Evolutionary conservation across 345 rosid species (phyloP).

Genomic region (Hibiscus trionum): DNA sequence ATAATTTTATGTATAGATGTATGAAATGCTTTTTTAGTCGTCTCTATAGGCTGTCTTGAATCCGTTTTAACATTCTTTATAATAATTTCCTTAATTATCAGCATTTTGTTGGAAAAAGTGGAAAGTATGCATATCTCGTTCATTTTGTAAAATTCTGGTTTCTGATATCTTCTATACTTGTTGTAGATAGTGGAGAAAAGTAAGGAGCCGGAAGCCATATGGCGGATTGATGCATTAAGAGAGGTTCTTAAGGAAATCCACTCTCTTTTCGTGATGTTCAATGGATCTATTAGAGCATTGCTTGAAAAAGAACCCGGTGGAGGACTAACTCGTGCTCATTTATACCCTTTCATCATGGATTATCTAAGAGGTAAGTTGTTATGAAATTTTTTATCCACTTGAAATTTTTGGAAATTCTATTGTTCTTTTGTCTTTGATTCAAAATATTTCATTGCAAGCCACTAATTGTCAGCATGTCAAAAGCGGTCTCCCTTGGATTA

Average conservation of each 20-base stretch:
- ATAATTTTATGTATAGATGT: not conserved
- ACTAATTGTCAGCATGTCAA: conserved; percentile 93
- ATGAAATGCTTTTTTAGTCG: not conserved
- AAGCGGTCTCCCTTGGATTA: conserved; percentile 64
- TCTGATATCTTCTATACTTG: conserved; percentile 10
- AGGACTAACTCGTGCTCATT: conserved; percentile 62
- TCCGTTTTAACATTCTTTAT: not conserved
- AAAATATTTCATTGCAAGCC: conserved; percentile 56
- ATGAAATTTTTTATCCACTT: not conserved
- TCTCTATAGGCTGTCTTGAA: not conserved
- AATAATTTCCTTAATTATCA: not conserved
- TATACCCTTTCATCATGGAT: conserved; percentile 82
- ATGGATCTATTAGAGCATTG: conserved; percentile 70
- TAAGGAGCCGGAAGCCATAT: conserved; percentile 60
- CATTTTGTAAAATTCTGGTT: not conserved
- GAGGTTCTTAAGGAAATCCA: conserved; percentile 86
- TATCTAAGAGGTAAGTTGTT: conserved; percentile 66
- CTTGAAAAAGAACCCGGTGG: conserved; percentile 81
- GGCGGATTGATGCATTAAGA: conserved; percentile 75
- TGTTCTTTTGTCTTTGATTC: conserved; percentile 26
- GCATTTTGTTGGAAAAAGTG: not conserved
- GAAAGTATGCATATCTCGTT: not conserved
- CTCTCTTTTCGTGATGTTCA: conserved; percentile 80
- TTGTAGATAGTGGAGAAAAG: conserved; percentile 78
- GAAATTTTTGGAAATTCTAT: conserved; percentile 5